A percentile compares a stretch with the other conserved stretches of the same genome.
Evolutionary conservation across 208 protist genomes (phyloP).

Genomic region (Wallacemonas sp.): DNA sequence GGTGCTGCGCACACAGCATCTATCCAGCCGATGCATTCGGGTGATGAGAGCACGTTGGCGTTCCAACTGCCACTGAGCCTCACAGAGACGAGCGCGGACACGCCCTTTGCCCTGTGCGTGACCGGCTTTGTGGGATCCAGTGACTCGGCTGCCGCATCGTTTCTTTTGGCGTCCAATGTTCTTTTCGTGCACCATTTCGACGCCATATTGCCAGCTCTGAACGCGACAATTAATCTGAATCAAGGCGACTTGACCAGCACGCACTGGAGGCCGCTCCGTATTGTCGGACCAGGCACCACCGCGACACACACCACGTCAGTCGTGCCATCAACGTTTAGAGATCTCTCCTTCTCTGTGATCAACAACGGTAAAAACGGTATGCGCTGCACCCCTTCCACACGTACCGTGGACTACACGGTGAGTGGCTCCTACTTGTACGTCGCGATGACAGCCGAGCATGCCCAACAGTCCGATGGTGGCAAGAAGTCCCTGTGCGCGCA

Average conservation of each 20-base stretch:
- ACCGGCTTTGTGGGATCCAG: constrained; percentile 5
- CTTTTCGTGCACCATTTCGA: constrained; percentile 35
- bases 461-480: constrained; percentile 23
- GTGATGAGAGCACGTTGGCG: not conserved
- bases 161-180: constrained; percentile 14
- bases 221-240: constrained; percentile 19
- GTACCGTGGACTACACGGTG: constrained; percentile 43
- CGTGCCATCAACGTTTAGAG: constrained; percentile 22
- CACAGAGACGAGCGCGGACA: not conserved
- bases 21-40: not conserved
- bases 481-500: constrained; percentile 63
- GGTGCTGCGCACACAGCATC: not conserved
- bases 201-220: constrained; percentile 22
- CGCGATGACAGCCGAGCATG: constrained; percentile 25
- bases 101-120: constrained; percentile 12
- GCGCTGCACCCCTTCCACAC: constrained; percentile 41
- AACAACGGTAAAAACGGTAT: constrained; percentile 57
- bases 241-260: constrained; percentile 17
- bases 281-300: constrained; percentile 45
- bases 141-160: not conserved
- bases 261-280: constrained; percentile 25
- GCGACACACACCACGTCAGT: constrained; percentile 43
- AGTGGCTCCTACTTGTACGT: constrained; percentile 34
- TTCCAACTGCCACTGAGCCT: constrained; percentile 27
- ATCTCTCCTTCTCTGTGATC: constrained; percentile 56